Base-by-base conservation (phyloP, 2,329 filamentous ascomycete genomes). In the Botrytis tulipae region DNA sequence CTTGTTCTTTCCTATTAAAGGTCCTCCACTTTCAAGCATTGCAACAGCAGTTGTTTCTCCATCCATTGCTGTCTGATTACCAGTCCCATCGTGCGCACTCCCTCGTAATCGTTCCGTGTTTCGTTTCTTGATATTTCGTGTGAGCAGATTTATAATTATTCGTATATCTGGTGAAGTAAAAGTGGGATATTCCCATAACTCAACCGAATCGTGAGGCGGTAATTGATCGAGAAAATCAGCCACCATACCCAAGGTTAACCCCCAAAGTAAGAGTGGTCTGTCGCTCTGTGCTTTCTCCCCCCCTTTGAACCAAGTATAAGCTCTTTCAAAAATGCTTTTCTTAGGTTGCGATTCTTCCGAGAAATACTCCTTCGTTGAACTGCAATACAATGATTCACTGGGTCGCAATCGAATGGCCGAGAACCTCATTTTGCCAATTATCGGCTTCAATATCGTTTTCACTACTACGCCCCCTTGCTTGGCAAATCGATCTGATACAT, bases 161-260 rank as follows among this genome's bases (percentile, higher is more conserved):
- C 87, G 84, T 5, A 92, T 84, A 77, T 92, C 91, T 73, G 84
- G 85, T 2, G 87, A 85, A 0, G 90, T 91, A 78, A 92, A 92
- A 1, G 89, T 92, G 0, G 91, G 91, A 78, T 91, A 92, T 44
- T 86, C 87, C 90, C 90, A 92, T 40, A 91, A 80, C 48, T 87
- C 83, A 6, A 92, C 85, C 2, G 89, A 88, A 75, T 86, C 84
- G 51, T 88, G 84, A 2, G 90, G 89, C n/a, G 90, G 90, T 6
- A 92, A 82, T 78, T 91, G 86, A 76, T 92, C 89, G 37, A 92
- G 84, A 76, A 92, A 89, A 80, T 93, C 91, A 25, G 88, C 88
- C 57, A 92, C 81, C 46, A 93, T 87, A 8, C 90, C 90, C 1
- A 92, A 83, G 0, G 91, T 92, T 48, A 93, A 80, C 0, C 91